Conservation (phyloP, 176 grass and related monocot species). For the Oryza meridionalis region DNA sequence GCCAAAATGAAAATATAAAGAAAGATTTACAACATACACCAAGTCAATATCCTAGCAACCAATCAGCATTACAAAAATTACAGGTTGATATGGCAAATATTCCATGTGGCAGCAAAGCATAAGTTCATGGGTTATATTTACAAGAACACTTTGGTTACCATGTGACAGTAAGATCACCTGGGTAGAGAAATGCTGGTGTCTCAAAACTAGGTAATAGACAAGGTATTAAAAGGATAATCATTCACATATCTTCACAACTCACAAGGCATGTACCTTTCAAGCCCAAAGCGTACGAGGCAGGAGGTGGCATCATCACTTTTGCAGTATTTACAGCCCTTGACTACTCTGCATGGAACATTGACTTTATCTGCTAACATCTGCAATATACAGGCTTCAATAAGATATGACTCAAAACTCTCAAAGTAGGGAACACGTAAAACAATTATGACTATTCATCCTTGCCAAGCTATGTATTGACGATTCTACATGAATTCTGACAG, state of each 20-base stretch:
- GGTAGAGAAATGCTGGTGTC: conserved; percentile 14
- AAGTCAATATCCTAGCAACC: neutral
- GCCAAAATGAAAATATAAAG: conserved; percentile 41
- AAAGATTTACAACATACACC: conserved; percentile 11
- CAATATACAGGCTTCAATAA: neutral
- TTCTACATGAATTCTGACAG: neutral
- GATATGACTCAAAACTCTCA: neutral
- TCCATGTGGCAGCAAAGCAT: neutral
- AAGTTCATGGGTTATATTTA: neutral
- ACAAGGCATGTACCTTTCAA: conserved; percentile 68
- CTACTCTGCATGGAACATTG: conserved; percentile 89
- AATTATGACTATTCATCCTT: neutral
- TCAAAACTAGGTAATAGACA: neutral
- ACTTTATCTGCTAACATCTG: conserved; percentile 90
- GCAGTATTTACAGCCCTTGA: conserved; percentile 94
- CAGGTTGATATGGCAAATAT: too few species aligned
- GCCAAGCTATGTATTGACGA: neutral
- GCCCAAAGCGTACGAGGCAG: conserved; percentile 86
- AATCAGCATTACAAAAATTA: too few species aligned
- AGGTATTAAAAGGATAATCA: neutral
- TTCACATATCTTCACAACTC: conserved; percentile 29
- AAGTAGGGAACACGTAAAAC: neutral
- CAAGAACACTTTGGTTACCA: neutral
- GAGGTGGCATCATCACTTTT: conserved; percentile 85
- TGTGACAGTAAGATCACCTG: neutral